Conservation (phyloP, 441 rosid genomes). For the Sinapis alba region DNA sequence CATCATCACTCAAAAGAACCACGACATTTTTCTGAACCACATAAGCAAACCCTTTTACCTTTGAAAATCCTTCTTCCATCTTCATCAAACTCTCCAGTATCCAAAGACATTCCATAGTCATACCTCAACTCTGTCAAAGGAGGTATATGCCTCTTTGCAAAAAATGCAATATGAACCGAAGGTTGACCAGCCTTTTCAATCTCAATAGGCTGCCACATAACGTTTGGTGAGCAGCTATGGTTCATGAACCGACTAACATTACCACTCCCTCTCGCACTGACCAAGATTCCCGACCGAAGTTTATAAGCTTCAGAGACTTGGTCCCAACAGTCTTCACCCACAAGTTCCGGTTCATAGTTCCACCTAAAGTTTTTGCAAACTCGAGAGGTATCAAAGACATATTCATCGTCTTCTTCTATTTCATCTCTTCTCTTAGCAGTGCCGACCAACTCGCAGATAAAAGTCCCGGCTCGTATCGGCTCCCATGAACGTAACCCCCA, state of each 20-base stretch:
- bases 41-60: neutral
- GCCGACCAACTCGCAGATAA: conserved; percentile 2
- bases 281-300: too few relatives aligned
- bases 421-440: neutral
- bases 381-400: neutral
- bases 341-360: too few relatives aligned
- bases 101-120: conserved; percentile 40
- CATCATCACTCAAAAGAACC: neutral
- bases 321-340: too few relatives aligned
- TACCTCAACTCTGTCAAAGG: conserved; percentile 40
- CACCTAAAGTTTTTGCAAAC: too few relatives aligned
- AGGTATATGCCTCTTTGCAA: too few relatives aligned
- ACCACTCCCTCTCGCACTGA: too few relatives aligned
- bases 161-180: too few relatives aligned
- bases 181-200: too few relatives aligned
- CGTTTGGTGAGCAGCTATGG: too few relatives aligned
- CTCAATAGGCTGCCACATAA: too few relatives aligned
- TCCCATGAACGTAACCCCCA: conserved; percentile 42
- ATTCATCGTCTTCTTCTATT: neutral
- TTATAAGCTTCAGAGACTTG: too few relatives aligned
- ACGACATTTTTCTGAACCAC: neutral
- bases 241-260: too few relatives aligned
- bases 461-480: conserved; percentile 47
- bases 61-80: neutral
- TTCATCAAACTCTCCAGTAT: neutral